These are phyloP conservation scores for Globisporangium orthogonon DNA, from an alignment of 352 stramenopile genomes.

Conservation along the genomic window DNA sequence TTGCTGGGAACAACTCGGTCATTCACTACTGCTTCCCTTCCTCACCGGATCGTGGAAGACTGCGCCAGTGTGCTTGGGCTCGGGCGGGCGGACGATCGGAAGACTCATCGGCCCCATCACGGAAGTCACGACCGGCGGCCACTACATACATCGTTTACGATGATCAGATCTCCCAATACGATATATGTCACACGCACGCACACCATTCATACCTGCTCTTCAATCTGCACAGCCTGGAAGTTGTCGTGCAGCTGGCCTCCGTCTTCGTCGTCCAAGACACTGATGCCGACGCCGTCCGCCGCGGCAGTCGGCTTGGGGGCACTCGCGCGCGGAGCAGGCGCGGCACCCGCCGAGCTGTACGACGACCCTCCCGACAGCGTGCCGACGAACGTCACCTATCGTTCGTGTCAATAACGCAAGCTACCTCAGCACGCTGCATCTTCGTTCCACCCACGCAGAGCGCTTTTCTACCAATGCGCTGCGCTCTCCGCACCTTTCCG, in stretches of 20 bases:
- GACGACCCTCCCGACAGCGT: conserved; percentile 78
- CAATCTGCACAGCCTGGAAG: conserved; percentile 47
- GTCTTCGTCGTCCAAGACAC: conserved; percentile 73
- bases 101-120: conserved; percentile 81
- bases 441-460: too few species aligned
- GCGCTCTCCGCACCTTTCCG: conserved; percentile 26
- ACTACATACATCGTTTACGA: conserved; percentile 20
- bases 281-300: conserved; percentile 78
- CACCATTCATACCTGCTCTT: conserved; percentile 24
- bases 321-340: conserved; percentile 26
- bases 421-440: too few species aligned
- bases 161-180: too few species aligned
- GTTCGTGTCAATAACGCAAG: not conserved
- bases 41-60: conserved; percentile 55
- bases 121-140: conserved; percentile 73
- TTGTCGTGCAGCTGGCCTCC: conserved; percentile 29
- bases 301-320: conserved; percentile 41
- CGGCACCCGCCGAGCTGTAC: conserved; percentile 39
- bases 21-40: not conserved
- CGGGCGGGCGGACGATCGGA: conserved; percentile 55
- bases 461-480: not conserved
- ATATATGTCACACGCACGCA: too few species aligned
- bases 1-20: not conserved
- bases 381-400: conserved; percentile 63
- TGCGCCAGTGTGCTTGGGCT: conserved; percentile 48